Conservation (phyloP, 2,329 filamentous ascomycete genomes). For the Pestalotiopsis sp. region DNA sequence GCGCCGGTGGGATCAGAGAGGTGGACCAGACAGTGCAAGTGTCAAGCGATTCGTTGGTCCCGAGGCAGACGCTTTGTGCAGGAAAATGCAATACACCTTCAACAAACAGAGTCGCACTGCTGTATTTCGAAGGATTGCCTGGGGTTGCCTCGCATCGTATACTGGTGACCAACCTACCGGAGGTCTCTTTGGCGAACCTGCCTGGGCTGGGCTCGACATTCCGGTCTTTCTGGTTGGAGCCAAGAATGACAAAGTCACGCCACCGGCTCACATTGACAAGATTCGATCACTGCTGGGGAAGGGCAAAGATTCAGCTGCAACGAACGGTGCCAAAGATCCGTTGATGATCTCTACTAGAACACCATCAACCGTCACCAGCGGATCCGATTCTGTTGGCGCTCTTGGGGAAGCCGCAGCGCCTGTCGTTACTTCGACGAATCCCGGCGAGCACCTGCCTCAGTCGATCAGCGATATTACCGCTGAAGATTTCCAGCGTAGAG, state of each 20-base stretch:
- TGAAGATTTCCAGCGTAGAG: slow-evolving; percentile 37
- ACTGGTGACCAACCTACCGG: slow-evolving; percentile 53
- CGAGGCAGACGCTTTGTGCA: slow-evolving; percentile 66
- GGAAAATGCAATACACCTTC: slow-evolving; percentile 70
- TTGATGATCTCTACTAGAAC: background rate
- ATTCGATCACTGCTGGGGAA: slow-evolving; percentile 54
- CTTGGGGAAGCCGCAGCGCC: slow-evolving; percentile 53
- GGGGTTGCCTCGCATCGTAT: slow-evolving; percentile 68
- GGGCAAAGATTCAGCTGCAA: background rate
- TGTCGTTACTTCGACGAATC: slow-evolving; percentile 38
- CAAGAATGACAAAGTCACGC: slow-evolving; percentile 75
- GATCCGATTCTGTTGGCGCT: slow-evolving; percentile 1
- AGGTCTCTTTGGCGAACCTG: slow-evolving; percentile 68
- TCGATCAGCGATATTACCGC: slow-evolving; percentile 41
- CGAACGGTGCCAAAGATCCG: background rate
- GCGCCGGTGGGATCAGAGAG: slow-evolving; percentile 76
- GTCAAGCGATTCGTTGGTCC: slow-evolving; percentile 77
- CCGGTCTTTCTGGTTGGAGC: slow-evolving; percentile 82
- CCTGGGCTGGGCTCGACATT: slow-evolving; percentile 73
- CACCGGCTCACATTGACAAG: slow-evolving; percentile 69
- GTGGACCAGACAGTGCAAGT: slow-evolving; percentile 76
- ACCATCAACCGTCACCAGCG: background rate
- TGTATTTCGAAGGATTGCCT: slow-evolving; percentile 82
- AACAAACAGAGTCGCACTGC: slow-evolving; percentile 83
- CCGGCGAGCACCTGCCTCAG: slow-evolving; percentile 34